These are phyloP conservation scores for Halophytophthora polymorphica DNA, from an alignment of 352 stramenopile genomes.

Conservation along the genomic window DNA sequence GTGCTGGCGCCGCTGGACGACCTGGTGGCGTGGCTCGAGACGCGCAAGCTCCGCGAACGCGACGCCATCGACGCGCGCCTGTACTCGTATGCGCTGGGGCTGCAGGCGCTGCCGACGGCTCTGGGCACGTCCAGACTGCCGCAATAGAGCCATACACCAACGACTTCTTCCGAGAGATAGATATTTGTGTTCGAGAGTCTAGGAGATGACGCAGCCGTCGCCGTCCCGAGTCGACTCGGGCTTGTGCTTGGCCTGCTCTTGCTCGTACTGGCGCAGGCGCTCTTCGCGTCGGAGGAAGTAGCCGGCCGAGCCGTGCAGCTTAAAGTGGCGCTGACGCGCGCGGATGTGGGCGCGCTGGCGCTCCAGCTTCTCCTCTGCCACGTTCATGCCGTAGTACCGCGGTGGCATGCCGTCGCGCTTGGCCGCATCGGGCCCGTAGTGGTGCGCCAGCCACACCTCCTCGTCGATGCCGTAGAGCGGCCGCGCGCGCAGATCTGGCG, in stretches of 20 bases:
- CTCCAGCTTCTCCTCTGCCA: slow-evolving; percentile 69
- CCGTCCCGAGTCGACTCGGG: slow-evolving; percentile 17
- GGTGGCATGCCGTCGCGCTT: slow-evolving; percentile 45
- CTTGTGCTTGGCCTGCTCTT: slow-evolving; percentile 35
- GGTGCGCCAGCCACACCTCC: slow-evolving; percentile 80
- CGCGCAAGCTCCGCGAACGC: slow-evolving; percentile 28
- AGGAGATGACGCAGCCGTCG: slow-evolving; percentile 27
- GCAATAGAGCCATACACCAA: no score
- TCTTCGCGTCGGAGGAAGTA: slow-evolving; percentile 77
- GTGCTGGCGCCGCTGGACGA: slow-evolving; percentile 54
- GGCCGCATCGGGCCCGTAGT: slow-evolving; percentile 62
- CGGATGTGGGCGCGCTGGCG: slow-evolving; percentile 63
- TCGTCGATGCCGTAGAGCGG: slow-evolving; percentile 78
- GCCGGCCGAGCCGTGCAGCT: slow-evolving; percentile 53
- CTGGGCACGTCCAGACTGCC: slow-evolving; percentile 2
- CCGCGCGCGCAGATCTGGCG: slow-evolving; percentile 24
- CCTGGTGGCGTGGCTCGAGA: slow-evolving; percentile 59
- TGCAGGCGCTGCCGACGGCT: slow-evolving; percentile 30
- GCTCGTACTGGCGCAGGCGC: slow-evolving; percentile 52
- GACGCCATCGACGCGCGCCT: slow-evolving; percentile 56
- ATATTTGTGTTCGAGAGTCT: slow-evolving; percentile 17
- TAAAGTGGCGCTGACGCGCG: slow-evolving; percentile 66
- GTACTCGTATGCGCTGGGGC: slow-evolving; percentile 57
- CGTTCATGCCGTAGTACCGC: slow-evolving; percentile 70
- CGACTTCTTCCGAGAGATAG: slow-evolving; percentile 12